Conservation (phyloP, 108 stramenopile genomes). For the Discostella stelligeroides region DNA sequence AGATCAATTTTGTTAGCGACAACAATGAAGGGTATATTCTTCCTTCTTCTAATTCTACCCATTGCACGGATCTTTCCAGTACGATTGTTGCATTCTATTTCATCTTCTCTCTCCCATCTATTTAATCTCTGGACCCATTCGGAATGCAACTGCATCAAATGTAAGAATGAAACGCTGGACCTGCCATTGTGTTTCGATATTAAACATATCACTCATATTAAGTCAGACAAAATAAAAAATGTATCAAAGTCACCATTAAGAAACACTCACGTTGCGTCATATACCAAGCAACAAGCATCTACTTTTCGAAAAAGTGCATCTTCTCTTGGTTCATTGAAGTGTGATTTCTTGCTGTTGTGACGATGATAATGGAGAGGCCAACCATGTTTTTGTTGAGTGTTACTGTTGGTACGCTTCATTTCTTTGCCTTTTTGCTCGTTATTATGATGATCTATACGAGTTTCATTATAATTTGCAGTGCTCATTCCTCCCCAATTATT, state of each 20-base stretch:
- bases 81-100: background rate
- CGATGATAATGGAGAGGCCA: constrained; percentile 14
- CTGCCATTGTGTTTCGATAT: background rate
- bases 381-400: constrained; percentile 18
- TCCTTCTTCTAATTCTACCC: constrained; percentile 26
- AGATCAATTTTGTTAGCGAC: constrained; percentile 84
- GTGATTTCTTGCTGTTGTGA: background rate
- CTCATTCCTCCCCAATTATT: constrained; percentile 25
- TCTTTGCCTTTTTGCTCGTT: constrained; percentile 14
- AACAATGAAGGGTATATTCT: constrained; percentile 66
- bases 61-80: background rate
- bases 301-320: constrained; percentile 69
- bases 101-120: constrained; percentile 18
- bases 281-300: constrained; percentile 77
- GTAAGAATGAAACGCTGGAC: constrained; percentile 72
- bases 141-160: constrained; percentile 72
- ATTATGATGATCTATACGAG: background rate
- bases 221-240: background rate
- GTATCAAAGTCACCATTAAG: background rate
- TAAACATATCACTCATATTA: background rate
- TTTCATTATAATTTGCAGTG: background rate
- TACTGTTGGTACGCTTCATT: constrained; percentile 19
- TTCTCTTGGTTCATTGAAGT: constrained; percentile 24
- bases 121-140: constrained; percentile 61
- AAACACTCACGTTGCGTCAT: constrained; percentile 61